phyloP scores from a whole-genome alignment of 2,329 filamentous ascomycete genomes.

The Claviceps purpurea region DNA sequence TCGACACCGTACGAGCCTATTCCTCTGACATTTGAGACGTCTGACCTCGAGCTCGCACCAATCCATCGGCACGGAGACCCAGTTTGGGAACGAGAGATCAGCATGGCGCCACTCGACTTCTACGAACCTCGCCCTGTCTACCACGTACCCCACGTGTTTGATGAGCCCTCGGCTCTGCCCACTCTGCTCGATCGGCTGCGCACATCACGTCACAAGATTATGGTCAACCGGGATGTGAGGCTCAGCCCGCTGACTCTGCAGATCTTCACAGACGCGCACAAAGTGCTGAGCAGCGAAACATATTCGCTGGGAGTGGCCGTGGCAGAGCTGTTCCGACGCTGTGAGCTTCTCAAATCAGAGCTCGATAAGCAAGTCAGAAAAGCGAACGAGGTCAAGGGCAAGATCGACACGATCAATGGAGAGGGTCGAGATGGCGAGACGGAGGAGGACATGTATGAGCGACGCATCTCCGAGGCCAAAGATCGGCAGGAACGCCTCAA shows the following conservation, averaged over 20 bases:
- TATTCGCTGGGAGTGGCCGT: slow-evolving; percentile 54
- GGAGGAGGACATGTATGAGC: slow-evolving; percentile 44
- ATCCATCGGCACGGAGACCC: slow-evolving; percentile 27
- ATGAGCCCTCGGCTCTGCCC: slow-evolving; percentile 41
- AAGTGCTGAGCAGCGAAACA: slow-evolving; percentile 56
- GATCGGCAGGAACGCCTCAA: slow-evolving; percentile 43
- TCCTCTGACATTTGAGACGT: slow-evolving; percentile 44
- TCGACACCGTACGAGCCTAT: slow-evolving; percentile 45
- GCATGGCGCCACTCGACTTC: slow-evolving; percentile 34
- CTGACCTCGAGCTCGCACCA: slow-evolving; percentile 36
- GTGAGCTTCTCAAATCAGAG: slow-evolving; percentile 53
- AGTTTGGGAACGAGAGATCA: slow-evolving; percentile 26
- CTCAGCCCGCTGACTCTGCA: slow-evolving; percentile 58
- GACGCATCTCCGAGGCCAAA: slow-evolving; percentile 40
- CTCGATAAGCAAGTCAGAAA: slow-evolving; percentile 53
- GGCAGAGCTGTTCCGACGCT: slow-evolving; percentile 59
- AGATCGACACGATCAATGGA: slow-evolving; percentile 49
- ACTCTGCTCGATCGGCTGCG: slow-evolving; percentile 41
- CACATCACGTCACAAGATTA: slow-evolving; percentile 45
- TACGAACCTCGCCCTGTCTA: slow-evolving; percentile 54
- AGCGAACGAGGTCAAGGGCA: slow-evolving; percentile 49
- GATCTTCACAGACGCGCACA: slow-evolving; percentile 60
- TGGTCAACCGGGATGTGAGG: slow-evolving; percentile 53
- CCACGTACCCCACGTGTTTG: slow-evolving; percentile 48
- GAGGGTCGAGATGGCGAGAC: slow-evolving; percentile 33